phyloP scores from a whole-genome alignment of 768 basidiomycete species.

The Pleurotus eryngii region DNA sequence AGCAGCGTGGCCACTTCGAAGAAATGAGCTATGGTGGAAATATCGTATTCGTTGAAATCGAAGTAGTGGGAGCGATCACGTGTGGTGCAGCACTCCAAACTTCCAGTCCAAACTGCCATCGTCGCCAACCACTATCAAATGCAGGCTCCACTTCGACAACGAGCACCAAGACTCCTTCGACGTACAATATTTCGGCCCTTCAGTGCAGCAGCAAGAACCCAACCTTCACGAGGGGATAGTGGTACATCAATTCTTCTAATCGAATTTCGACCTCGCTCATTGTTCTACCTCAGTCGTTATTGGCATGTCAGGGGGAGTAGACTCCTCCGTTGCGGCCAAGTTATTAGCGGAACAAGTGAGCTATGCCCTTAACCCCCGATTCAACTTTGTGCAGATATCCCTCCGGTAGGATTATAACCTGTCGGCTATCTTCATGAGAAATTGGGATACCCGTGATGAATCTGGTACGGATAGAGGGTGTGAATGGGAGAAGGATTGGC shows the following conservation, averaged over 20 bases:
- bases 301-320: constrained; percentile 95
- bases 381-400: too few species aligned
- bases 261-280: background rate
- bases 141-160: background rate
- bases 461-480: constrained; percentile 77
- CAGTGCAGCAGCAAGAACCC: background rate
- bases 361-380: background rate
- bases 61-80: too few species aligned
- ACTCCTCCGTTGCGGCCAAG: constrained; percentile 86
- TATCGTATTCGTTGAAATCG: too few species aligned
- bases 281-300: constrained; percentile 59
- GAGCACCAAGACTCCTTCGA: background rate
- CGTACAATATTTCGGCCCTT: background rate
- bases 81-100: too few species aligned
- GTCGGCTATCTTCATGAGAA: constrained; percentile 91
- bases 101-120: too few species aligned
- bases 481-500: constrained; percentile 96
- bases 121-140: too few species aligned
- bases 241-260: constrained; percentile 5
- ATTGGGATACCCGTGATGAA: constrained; percentile 91
- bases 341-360: constrained; percentile 66
- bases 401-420: constrained; percentile 67
- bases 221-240: constrained; percentile 16
- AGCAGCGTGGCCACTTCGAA: too few species aligned
- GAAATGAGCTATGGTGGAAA: too few species aligned